Conservation (phyloP, 1,284 basidiomycete species). For the Irpex lacteus region DNA sequence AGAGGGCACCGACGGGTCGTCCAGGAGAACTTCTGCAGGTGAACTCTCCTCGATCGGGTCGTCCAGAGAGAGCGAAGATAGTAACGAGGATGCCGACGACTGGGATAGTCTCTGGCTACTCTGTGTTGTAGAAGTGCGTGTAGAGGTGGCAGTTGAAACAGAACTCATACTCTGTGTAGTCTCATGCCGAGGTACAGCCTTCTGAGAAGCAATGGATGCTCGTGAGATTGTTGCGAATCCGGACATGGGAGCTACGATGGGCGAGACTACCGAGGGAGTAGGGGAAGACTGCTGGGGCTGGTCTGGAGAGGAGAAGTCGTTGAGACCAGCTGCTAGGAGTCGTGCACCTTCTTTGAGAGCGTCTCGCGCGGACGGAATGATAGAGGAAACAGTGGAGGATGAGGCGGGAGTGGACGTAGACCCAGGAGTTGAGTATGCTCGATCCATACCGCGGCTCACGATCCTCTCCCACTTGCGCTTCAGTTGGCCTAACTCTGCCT, state of each 20-base stretch:
- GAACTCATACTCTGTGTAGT: conserved; percentile 26
- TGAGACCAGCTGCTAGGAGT: conserved; percentile 44
- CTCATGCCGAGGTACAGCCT: conserved; percentile 16
- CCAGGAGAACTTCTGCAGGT: background rate
- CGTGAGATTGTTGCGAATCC: conserved; percentile 13
- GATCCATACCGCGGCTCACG: conserved; percentile 57
- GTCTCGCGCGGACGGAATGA: conserved; percentile 21
- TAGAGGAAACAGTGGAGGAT: conserved; percentile 8
- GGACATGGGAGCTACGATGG: conserved; percentile 10
- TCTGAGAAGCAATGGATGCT: conserved; percentile 8
- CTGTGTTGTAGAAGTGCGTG: conserved; percentile 14
- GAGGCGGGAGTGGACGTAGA: background rate
- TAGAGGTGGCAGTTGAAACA: conserved; percentile 25
- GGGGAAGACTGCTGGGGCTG: conserved; percentile 17
- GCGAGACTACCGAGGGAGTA: conserved; percentile 12
- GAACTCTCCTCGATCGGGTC: conserved; percentile 25
- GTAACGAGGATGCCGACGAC: conserved; percentile 35
- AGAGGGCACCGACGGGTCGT: conserved; percentile 24
- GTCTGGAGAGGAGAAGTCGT: conserved; percentile 20
- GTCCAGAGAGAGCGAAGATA: conserved; percentile 35
- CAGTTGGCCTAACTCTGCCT: conserved; percentile 66
- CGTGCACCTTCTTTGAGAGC: conserved; percentile 63
- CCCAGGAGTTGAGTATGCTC: conserved; percentile 23
- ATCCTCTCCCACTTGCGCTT: conserved; percentile 82
- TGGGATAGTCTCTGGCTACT: conserved; percentile 39